These are phyloP conservation scores for Cladosporium sp. DNA, from an alignment of 2,329 filamentous ascomycete species.

Conservation along the genomic window DNA sequence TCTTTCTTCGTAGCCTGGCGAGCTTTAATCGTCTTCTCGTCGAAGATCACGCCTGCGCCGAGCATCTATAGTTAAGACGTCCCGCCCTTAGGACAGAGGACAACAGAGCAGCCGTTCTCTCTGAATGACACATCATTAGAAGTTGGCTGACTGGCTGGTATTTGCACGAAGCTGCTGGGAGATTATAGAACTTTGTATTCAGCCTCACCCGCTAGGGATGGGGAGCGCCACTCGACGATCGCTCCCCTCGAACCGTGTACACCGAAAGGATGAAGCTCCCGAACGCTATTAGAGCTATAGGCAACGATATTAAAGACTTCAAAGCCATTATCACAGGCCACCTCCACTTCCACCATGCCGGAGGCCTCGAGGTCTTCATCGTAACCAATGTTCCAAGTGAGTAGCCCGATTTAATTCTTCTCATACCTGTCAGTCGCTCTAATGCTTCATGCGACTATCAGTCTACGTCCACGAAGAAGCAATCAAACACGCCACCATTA, in stretches of 20 bases:
- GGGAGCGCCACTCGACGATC: conserved; percentile 19
- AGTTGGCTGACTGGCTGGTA: too few relatives aligned
- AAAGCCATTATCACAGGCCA: conserved; percentile 36
- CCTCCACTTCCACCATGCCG: conserved; percentile 35
- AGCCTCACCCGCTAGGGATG: too few relatives aligned
- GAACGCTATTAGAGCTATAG: not conserved
- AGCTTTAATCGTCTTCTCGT: too few relatives aligned
- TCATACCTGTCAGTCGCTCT: not conserved
- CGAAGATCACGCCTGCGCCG: too few relatives aligned
- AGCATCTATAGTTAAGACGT: too few relatives aligned
- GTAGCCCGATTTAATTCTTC: not conserved
- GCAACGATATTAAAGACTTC: conserved; percentile 33
- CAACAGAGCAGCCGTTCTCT: too few relatives aligned
- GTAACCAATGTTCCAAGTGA: conserved; percentile 26
- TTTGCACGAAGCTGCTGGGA: too few relatives aligned
- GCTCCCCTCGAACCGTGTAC: conserved; percentile 15
- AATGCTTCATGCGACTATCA: conserved; percentile 10
- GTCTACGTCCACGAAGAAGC: conserved; percentile 37
- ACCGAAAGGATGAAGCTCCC: not conserved
- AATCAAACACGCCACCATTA: conserved; percentile 32
- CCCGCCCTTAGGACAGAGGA: too few relatives aligned
- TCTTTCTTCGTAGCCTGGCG: too few relatives aligned
- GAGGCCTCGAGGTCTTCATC: conserved; percentile 33
- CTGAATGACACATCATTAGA: too few relatives aligned
- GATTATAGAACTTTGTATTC: too few relatives aligned